Base-by-base conservation (phyloP, 2,329 filamentous ascomycete genomes). In the Fusarium sublunatum region DNA sequence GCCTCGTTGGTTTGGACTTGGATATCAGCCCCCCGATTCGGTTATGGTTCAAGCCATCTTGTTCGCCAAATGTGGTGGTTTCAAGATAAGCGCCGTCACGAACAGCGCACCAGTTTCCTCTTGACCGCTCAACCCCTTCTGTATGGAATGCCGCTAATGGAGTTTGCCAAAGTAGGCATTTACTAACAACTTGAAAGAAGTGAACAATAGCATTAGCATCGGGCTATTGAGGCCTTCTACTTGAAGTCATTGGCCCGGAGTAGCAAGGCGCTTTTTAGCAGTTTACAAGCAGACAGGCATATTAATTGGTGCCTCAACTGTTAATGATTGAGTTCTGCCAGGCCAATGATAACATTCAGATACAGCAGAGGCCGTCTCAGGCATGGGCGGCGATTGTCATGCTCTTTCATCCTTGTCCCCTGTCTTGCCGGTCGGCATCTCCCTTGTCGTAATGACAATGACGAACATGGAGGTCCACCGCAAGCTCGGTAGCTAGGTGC, bases 401-500 rank as follows among this genome's bases (percentile, higher is more conserved):
- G 41, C 51, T 63, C 53, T 47, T 44, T 39, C 8, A 36, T 36
- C 53, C 53, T 39, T 56, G 55, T 56, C 44, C 60, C 56, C 28
- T 50, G 48, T 53, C 45, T 25, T 28, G 55, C 15, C 31, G 49
- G 47, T 25, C 31, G 52, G 47, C 54, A 53, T 58, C 42, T 46
- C 49, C 65, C 63, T 67, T 53, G 58, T 57, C 56, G 47, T 45
- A 61, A 58, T 58, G 57, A 55, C 57, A 69, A 69, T 70, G 68
- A 70, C 66, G 68, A 69, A 68, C 64, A 68, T 69, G 61, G 55
- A 65, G 64, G 64, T 54, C 67, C 63, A 69, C 64, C 55, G 50
- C 57, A 70, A 62, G 64, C 59, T 70, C 68, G 68, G 68, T 70
- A 70, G 68, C 68, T 70, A 66, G 49, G 61, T 59, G 54, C 52